Conservation (phyloP, 129 eudicot genomes). For the Smallanthus sonchifolius region DNA sequence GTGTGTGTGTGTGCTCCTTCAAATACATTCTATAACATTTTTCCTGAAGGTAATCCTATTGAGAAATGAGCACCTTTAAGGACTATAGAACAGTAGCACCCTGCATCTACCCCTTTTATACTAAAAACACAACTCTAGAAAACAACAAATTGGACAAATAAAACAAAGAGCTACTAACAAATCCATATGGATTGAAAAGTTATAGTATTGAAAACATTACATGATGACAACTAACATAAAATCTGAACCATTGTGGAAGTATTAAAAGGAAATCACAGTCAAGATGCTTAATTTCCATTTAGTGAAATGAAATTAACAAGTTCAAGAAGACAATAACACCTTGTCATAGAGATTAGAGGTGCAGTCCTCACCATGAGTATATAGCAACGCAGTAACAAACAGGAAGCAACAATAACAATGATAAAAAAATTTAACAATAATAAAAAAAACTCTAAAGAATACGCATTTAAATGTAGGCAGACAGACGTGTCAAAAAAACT, state of each 20-base stretch:
- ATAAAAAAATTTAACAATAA: background rate
- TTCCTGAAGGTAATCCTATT: too few species aligned
- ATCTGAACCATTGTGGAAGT: background rate
- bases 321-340: background rate
- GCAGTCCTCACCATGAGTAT: background rate
- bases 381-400: background rate
- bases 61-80: background rate
- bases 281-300: background rate
- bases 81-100: background rate
- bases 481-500: background rate
- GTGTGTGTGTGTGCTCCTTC: background rate
- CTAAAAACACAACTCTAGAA: background rate
- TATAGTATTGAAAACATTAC: background rate
- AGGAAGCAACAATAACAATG: background rate
- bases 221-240: background rate
- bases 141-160: background rate
- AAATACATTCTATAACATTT: background rate
- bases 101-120: background rate
- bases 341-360: too few species aligned
- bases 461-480: background rate
- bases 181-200: background rate
- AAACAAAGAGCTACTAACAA: background rate
- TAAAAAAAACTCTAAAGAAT: background rate
- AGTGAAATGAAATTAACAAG: background rate
- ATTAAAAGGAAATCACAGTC: background rate